Evolutionary conservation across 2,329 filamentous ascomycete genomes (phyloP).

Genomic region (Fusarium sp.): DNA sequence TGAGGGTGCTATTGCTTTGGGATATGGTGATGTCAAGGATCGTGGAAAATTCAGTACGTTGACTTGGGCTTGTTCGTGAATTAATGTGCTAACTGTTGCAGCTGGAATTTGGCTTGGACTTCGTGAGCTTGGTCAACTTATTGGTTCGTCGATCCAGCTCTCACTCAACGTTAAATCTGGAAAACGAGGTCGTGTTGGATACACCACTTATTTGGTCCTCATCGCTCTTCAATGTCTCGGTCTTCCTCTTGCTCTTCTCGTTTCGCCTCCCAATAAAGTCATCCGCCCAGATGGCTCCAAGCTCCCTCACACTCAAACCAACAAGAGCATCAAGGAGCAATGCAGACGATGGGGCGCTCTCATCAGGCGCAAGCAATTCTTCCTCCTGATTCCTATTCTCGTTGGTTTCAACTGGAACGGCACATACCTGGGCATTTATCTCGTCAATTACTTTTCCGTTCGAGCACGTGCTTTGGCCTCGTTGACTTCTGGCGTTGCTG

Average conservation of each 20-base stretch:
- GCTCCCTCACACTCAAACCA: constrained; percentile 19
- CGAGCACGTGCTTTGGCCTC: constrained; percentile 60
- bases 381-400: constrained; percentile 62
- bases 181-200: constrained; percentile 47
- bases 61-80: rapidly evolving
- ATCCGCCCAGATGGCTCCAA: constrained; percentile 39
- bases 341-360: constrained; percentile 49
- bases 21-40: constrained; percentile 61
- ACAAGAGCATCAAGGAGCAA: constrained; percentile 35
- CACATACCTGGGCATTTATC: constrained; percentile 65
- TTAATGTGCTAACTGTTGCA: constrained; percentile 24
- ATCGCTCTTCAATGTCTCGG: constrained; percentile 45
- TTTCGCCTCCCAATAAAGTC: constrained; percentile 42
- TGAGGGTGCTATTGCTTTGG: constrained; percentile 63
- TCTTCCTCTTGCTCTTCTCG: constrained; percentile 40
- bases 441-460: constrained; percentile 65
- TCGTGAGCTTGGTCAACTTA: constrained; percentile 64
- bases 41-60: constrained; percentile 56
- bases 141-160: constrained; percentile 64
- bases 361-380: constrained; percentile 59
- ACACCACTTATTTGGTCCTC: constrained; percentile 43
- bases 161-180: constrained; percentile 60
- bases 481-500: constrained; percentile 59
- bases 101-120: constrained; percentile 66
- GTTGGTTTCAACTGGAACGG: constrained; percentile 64